Conservation (phyloP, 2,329 filamentous ascomycete species). For the Botryotinia calthae region DNA sequence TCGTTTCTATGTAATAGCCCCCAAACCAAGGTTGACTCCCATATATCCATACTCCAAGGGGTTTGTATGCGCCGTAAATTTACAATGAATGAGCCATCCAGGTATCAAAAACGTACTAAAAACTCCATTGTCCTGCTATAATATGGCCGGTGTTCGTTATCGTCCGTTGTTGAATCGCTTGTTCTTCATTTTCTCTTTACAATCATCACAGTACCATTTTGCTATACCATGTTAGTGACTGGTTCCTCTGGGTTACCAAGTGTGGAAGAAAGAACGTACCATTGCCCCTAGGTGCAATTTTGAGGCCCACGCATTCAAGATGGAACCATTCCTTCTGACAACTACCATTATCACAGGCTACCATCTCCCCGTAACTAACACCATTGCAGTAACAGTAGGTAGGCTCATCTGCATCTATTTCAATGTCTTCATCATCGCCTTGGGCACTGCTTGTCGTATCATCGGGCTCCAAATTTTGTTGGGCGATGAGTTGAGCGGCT, state of each 20-base stretch:
- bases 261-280: slow-evolving; percentile 29
- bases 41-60: slow-evolving; percentile 17
- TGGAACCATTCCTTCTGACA: slow-evolving; percentile 82
- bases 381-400: slow-evolving; percentile 78
- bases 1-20: slow-evolving; percentile 8
- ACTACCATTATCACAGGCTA: slow-evolving; percentile 71
- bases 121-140: slow-evolving; percentile 19
- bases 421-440: slow-evolving; percentile 54
- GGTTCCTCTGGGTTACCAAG: neutral
- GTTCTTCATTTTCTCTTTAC: slow-evolving; percentile 34
- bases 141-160: slow-evolving; percentile 17
- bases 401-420: slow-evolving; percentile 67
- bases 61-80: slow-evolving; percentile 9
- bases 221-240: slow-evolving; percentile 25
- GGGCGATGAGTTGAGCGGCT: slow-evolving; percentile 37
- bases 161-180: slow-evolving; percentile 34
- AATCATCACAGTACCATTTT: slow-evolving; percentile 39
- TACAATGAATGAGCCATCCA: slow-evolving; percentile 7
- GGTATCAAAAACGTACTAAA: slow-evolving; percentile 18
- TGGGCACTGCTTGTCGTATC: slow-evolving; percentile 46
- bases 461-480: slow-evolving; percentile 44
- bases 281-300: slow-evolving; percentile 68
- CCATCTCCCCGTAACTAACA: slow-evolving; percentile 81
- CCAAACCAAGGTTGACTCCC: neutral
- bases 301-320: slow-evolving; percentile 75